These are phyloP conservation scores for Skeletonema tropicum DNA, from an alignment of 108 stramenopile genomes.

Conservation along the genomic window DNA sequence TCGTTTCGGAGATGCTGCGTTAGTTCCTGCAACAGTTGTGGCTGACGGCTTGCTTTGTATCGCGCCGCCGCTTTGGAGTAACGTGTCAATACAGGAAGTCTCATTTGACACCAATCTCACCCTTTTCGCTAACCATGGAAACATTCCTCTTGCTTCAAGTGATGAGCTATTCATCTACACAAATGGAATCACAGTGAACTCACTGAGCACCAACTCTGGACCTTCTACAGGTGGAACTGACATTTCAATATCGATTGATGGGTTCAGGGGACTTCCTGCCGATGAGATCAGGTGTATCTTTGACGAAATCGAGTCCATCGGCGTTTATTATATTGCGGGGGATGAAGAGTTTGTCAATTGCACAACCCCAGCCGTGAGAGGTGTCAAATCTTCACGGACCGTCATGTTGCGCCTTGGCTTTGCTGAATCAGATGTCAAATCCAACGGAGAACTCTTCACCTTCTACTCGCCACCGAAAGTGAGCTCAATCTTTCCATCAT, in stretches of 20 bases:
- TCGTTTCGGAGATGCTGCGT: conserved; percentile 34
- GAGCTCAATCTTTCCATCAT: conserved; percentile 11
- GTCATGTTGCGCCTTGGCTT: conserved; percentile 36
- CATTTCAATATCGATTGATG: conserved; percentile 10
- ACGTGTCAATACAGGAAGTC: not conserved
- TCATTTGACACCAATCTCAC: conserved; percentile 8
- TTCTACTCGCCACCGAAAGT: conserved; percentile 27
- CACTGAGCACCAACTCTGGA: conserved; percentile 36
- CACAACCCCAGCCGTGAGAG: conserved; percentile 13
- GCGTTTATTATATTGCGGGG: not conserved
- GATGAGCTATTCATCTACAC: conserved; percentile 26
- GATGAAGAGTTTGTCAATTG: conserved; percentile 20
- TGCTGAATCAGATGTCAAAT: conserved; percentile 17
- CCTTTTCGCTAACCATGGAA: conserved; percentile 23
- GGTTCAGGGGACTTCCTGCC: conserved; percentile 10
- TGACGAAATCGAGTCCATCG: not conserved
- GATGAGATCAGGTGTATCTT: conserved; percentile 31
- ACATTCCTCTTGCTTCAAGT: conserved; percentile 25
- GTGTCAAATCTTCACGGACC: not conserved
- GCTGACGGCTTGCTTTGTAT: conserved; percentile 14
- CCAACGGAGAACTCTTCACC: conserved; percentile 32
- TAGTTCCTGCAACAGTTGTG: conserved; percentile 9
- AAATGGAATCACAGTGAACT: conserved; percentile 15
- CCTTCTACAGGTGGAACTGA: conserved; percentile 33
- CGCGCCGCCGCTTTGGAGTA: conserved; percentile 13